Percentiles rank a stretch among this genome's conserved stretches.
These are phyloP conservation scores for Termitomyces sp. DNA, from an alignment of 768 basidiomycete genomes.

Conservation along the genomic window DNA sequence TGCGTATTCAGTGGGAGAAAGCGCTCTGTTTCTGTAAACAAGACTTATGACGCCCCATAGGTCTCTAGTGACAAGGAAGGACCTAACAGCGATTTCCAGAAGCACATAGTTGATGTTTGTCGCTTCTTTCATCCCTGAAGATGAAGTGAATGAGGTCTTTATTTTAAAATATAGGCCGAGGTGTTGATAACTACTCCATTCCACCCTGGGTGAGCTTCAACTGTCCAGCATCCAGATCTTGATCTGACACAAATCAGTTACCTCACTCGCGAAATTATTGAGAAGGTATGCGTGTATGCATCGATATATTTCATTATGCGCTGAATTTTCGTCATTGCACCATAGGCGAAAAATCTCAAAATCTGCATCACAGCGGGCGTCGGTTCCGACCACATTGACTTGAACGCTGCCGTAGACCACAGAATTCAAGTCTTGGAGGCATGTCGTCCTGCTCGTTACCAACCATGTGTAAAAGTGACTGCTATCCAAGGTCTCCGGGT, in stretches of 20 bases:
- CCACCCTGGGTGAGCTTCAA: constrained; percentile 54
- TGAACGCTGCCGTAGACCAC: constrained; percentile 80
- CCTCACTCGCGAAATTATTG: constrained; percentile 65
- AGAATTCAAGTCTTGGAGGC: constrained; percentile 76
- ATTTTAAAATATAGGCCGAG: constrained; percentile 56
- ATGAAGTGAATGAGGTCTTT: constrained; percentile 5
- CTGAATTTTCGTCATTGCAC: neutral
- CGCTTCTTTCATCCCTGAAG: neutral
- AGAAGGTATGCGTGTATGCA: constrained; percentile 48
- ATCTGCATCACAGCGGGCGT: constrained; percentile 88
- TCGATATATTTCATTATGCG: neutral
- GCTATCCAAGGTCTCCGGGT: constrained; percentile 63
- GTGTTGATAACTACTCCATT: constrained; percentile 81
- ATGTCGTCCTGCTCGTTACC: neutral
- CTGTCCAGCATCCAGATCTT: neutral
- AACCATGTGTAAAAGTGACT: constrained; percentile 7
- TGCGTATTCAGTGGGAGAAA: constrained; percentile 1
- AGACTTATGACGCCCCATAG: constrained; percentile 24
- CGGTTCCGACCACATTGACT: constrained; percentile 86
- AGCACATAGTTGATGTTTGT: constrained; percentile 73
- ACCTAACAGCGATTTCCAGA: constrained; percentile 73
- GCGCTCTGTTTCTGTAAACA: neutral
- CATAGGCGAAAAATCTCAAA: constrained; percentile 77
- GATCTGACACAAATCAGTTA: constrained; percentile 33
- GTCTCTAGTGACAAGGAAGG: constrained; percentile 84